Evolutionary conservation across 495 filamentous ascomycete species (phyloP).

Genomic region (Glarea lozoyensis): DNA sequence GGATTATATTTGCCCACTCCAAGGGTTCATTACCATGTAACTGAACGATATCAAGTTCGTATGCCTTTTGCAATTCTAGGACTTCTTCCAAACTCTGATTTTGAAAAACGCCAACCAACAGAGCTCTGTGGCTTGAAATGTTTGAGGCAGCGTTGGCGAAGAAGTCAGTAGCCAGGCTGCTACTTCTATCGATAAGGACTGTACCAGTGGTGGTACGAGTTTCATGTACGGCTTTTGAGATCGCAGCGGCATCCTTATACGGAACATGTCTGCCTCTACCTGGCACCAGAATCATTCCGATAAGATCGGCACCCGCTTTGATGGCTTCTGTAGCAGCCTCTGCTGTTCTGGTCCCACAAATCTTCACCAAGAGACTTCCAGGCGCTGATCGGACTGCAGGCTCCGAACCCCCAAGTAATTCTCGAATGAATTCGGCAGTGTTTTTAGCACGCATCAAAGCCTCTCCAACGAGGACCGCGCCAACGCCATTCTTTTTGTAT

Average conservation of each 20-base stretch:
- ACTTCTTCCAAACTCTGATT: slow-evolving; percentile 81
- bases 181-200: slow-evolving; percentile 16
- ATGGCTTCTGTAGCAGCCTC: slow-evolving; percentile 76
- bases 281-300: slow-evolving; percentile 86
- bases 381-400: slow-evolving; percentile 19
- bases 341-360: slow-evolving; percentile 84
- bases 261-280: slow-evolving; percentile 71
- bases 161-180: slow-evolving; percentile 33
- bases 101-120: slow-evolving; percentile 90
- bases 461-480: slow-evolving; percentile 90
- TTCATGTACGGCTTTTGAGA: slow-evolving; percentile 68
- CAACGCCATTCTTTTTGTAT: slow-evolving; percentile 81
- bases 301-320: slow-evolving; percentile 80
- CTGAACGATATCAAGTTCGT: slow-evolving; percentile 85
- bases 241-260: slow-evolving; percentile 65
- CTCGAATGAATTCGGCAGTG: slow-evolving; percentile 62
- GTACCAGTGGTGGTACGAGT: slow-evolving; percentile 26
- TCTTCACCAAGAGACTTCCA: slow-evolving; percentile 67
- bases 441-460: slow-evolving; percentile 90
- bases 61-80: slow-evolving; percentile 59
- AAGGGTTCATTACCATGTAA: slow-evolving; percentile 86
- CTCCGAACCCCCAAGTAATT: slow-evolving; percentile 59
- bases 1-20: slow-evolving; percentile 81
- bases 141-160: slow-evolving; percentile 30
- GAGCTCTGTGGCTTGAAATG: slow-evolving; percentile 44